phyloP scores from a whole-genome alignment of 2,329 filamentous ascomycete species.

The Phoma herbarum region DNA sequence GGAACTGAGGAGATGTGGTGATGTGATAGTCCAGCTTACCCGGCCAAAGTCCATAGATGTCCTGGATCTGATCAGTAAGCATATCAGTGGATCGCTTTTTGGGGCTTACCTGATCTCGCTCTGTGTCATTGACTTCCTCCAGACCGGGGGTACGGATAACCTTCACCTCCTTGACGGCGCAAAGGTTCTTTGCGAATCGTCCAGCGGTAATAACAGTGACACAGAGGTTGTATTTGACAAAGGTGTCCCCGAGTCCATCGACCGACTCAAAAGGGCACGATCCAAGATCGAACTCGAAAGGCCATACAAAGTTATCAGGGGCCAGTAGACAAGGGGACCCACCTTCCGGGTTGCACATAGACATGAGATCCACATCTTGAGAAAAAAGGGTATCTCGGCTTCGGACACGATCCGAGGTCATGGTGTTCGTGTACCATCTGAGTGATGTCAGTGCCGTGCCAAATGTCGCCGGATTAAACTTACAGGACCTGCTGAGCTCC shows the following conservation, averaged over 20 bases:
- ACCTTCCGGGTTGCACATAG: not conserved
- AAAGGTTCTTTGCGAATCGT: not conserved
- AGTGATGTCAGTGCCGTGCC: not conserved
- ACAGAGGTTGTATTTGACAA: not conserved
- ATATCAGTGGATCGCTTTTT: not conserved
- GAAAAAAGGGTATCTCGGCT: not conserved
- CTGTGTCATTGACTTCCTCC: not conserved
- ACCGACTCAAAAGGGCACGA: not conserved
- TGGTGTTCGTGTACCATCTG: conserved; percentile 2
- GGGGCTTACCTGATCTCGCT: not conserved
- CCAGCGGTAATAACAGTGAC: not conserved
- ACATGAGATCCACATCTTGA: not conserved
- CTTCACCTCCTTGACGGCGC: not conserved
- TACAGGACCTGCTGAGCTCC: not conserved
- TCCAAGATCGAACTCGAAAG: conserved; percentile 1
- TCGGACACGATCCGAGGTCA: not conserved
- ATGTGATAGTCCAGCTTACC: not conserved
- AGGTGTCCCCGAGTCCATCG: not conserved
- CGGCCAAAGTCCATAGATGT: not conserved
- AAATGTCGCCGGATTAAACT: not conserved
- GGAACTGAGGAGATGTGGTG: not conserved
- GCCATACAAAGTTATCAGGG: not conserved
- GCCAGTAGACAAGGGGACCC: not conserved
- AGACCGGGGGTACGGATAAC: not conserved
- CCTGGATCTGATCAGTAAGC: not conserved